Conservation (phyloP, 192 early-diverging fungal genomes). For the Phycomyces blakesleeanus region DNA sequence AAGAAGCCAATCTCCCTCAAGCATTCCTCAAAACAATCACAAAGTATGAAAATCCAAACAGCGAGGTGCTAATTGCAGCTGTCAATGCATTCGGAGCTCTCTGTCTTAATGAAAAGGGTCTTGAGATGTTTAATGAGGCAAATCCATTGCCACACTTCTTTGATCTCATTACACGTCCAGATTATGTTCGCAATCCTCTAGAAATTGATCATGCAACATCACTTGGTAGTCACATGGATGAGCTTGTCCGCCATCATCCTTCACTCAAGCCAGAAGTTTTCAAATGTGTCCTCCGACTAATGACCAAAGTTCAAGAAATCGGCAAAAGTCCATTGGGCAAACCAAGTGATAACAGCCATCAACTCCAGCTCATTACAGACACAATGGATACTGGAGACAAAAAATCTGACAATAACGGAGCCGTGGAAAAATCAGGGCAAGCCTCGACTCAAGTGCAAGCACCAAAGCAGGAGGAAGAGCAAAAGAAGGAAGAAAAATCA, state of each 20-base stretch:
- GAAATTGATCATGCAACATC: conserved; percentile 83
- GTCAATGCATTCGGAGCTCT: conserved; percentile 95
- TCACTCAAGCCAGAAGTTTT: conserved; percentile 72
- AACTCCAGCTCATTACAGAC: conserved; percentile 49
- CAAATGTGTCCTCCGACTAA: conserved; percentile 61
- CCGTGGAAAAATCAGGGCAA: conserved; percentile 4
- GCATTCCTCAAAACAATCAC: conserved; percentile 70
- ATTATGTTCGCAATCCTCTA: conserved; percentile 72
- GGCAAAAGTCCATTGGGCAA: conserved; percentile 38
- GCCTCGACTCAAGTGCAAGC: background rate
- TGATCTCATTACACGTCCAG: conserved; percentile 67
- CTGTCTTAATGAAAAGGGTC: conserved; percentile 83
- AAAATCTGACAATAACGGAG: background rate
- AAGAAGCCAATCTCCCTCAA: conserved; percentile 86
- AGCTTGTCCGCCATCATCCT: conserved; percentile 95
- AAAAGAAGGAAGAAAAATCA: conserved; percentile 48
- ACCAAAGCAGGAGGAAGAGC: background rate
- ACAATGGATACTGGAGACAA: conserved; percentile 16
- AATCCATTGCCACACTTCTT: conserved; percentile 74
- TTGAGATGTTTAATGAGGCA: conserved; percentile 76
- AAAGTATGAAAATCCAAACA: conserved; percentile 37
- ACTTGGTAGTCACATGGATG: conserved; percentile 86
- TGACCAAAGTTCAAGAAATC: conserved; percentile 62
- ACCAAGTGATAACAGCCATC: conserved; percentile 39
- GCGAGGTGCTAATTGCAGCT: conserved; percentile 62